A percentile compares a stretch with the other conserved stretches of the same genome.
phyloP scores from a whole-genome alignment of 768 basidiomycete species.

The Leccinum uliginosum region DNA sequence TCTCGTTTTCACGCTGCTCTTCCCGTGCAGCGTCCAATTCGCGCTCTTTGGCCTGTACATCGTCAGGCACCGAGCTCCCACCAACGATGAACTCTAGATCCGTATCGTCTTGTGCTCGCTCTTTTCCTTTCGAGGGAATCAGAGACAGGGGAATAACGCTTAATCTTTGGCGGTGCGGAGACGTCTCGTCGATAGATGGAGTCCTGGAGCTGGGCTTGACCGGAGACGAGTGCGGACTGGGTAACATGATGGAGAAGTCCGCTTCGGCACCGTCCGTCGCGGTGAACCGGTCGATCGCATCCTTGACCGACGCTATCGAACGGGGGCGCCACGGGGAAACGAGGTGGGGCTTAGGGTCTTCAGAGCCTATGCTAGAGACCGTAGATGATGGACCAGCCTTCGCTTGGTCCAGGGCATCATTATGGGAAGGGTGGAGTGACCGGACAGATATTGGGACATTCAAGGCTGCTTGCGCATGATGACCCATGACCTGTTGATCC shows the following conservation, averaged over 20 bases:
- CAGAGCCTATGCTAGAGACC: background rate
- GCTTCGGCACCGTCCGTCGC: slow-evolving; percentile 40
- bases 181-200: slow-evolving; percentile 16
- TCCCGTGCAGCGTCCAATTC: slow-evolving; percentile 55
- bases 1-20: slow-evolving; percentile 45
- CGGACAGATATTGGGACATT: background rate
- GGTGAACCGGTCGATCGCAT: slow-evolving; percentile 47
- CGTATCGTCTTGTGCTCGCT: slow-evolving; percentile 32
- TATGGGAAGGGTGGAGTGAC: background rate
- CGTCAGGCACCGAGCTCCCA: slow-evolving; percentile 43
- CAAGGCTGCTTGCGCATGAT: background rate
- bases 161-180: background rate
- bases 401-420: background rate
- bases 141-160: background rate
- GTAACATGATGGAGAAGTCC: slow-evolving; percentile 49
- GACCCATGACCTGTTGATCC: slow-evolving; percentile 17
- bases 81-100: slow-evolving; percentile 27
- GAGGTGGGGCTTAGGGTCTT: slow-evolving; percentile 7
- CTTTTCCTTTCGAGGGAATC: slow-evolving; percentile 41
- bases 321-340: slow-evolving; percentile 32
- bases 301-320: slow-evolving; percentile 40
- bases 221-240: slow-evolving; percentile 39
- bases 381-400: slow-evolving; percentile 17
- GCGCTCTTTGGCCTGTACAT: slow-evolving; percentile 55
- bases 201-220: slow-evolving; percentile 23